A percentile compares a stretch with the other conserved stretches of the same genome.
Evolutionary conservation across 345 rosid genomes (phyloP).

Genomic region (Laguncularia racemosa): DNA sequence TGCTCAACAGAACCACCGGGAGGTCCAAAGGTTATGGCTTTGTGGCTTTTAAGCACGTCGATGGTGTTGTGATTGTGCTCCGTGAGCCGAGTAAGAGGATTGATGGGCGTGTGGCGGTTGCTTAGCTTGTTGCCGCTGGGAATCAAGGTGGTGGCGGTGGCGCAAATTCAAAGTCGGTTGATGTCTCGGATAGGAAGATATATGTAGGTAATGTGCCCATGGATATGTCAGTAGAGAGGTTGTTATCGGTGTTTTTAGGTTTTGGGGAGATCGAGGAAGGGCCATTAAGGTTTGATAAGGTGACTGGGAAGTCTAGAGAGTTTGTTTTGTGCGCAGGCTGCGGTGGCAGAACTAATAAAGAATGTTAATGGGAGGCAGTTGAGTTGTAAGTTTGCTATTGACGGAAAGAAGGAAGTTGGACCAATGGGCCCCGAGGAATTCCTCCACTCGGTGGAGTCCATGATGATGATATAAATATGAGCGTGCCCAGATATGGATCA

Average conservation of each 20-base stretch:
- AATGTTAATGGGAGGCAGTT: conserved; percentile 61
- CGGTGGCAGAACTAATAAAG: conserved; percentile 67
- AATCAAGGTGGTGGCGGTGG: conserved; percentile 13
- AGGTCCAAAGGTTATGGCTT: conserved; percentile 22
- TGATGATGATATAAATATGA: conserved; percentile 60
- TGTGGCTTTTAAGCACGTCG: conserved; percentile 14
- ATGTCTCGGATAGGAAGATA: conserved; percentile 33
- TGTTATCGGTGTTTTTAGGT: conserved; percentile 20
- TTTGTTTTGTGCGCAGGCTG: conserved; percentile 73
- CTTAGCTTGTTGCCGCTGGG: conserved; percentile 71
- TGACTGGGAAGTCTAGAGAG: conserved; percentile 77
- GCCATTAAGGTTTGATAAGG: conserved; percentile 78
- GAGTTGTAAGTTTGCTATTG: conserved; percentile 70
- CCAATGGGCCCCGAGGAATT: conserved; percentile 12
- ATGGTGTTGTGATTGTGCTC: conserved; percentile 12
- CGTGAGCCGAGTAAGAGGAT: conserved; percentile 38
- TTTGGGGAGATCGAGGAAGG: conserved; percentile 54
- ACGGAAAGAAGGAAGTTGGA: conserved; percentile 59
- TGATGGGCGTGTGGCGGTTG: conserved; percentile 57
- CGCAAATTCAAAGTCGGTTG: conserved; percentile 20
- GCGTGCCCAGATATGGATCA: conserved; percentile 38
- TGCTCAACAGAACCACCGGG: conserved; percentile 18
- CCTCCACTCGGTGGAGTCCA: conserved; percentile 25
- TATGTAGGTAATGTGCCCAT: conserved; percentile 32
- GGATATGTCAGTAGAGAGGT: conserved; percentile 23